Evolutionary conservation across 495 filamentous ascomycete genomes (phyloP).

Genomic region (Lindgomyces ingoldianus): DNA sequence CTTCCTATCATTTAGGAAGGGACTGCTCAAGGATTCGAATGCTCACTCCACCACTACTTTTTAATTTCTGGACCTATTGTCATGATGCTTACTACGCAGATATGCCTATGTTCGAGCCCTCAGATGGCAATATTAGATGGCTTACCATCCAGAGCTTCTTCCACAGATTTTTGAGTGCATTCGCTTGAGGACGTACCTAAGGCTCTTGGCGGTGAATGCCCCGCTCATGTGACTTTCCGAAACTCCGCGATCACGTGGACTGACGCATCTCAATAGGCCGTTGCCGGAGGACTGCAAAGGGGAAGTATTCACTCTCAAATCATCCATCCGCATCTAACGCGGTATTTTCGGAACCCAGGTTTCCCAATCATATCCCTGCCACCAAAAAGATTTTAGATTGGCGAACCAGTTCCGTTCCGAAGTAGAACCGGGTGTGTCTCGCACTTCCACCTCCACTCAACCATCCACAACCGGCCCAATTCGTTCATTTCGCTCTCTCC

Average conservation of each 20-base stretch:
- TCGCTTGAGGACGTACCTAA: too few relatives aligned
- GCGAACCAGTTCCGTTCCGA: not conserved
- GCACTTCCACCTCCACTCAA: conserved; percentile 8
- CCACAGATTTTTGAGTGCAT: too few relatives aligned
- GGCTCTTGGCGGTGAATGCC: not conserved
- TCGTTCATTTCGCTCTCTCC: not conserved
- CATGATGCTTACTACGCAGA: too few relatives aligned
- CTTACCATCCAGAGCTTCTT: too few relatives aligned
- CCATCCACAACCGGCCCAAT: conserved; percentile 12
- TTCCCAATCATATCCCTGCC: not conserved
- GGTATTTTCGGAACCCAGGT: conserved; percentile 7
- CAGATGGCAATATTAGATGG: too few relatives aligned
- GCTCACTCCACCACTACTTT: too few relatives aligned
- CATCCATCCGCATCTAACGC: not conserved
- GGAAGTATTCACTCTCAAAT: not conserved
- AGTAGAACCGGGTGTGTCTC: conserved; percentile 2
- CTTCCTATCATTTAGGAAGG: too few relatives aligned
- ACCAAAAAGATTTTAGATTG: conserved; percentile 23
- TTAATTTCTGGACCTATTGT: too few relatives aligned
- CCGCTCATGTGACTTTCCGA: not conserved
- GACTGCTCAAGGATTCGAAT: too few relatives aligned
- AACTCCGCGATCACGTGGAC: not conserved
- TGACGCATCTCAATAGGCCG: not conserved
- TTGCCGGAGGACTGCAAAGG: not conserved
- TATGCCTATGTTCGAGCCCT: too few relatives aligned